These are phyloP conservation scores for Hydnomerulius pinastri DNA, from an alignment of 768 basidiomycete genomes.

Conservation along the genomic window DNA sequence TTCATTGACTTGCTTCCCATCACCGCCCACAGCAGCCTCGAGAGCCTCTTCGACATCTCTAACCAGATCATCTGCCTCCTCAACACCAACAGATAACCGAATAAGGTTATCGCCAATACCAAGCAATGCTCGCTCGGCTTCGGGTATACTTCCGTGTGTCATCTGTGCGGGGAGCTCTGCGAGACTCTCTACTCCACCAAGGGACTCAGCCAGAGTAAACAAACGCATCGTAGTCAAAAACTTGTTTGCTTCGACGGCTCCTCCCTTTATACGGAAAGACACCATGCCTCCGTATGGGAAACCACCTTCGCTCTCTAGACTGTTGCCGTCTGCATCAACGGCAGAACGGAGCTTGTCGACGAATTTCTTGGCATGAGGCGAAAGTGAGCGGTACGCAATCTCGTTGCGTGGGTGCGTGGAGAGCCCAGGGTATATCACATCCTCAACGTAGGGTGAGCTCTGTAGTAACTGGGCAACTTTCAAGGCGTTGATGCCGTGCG, in stretches of 20 bases:
- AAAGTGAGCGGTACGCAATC: conserved; percentile 61
- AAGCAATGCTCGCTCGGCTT: conserved; percentile 60
- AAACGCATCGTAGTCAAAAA: conserved; percentile 69
- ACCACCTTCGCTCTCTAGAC: conserved; percentile 41
- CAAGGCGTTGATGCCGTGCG: conserved; percentile 84
- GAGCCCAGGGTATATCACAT: conserved; percentile 87
- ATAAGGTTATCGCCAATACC: conserved; percentile 82
- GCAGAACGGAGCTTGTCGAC: conserved; percentile 43
- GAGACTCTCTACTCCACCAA: conserved; percentile 92
- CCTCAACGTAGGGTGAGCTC: conserved; percentile 59
- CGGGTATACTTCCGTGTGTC: conserved; percentile 83
- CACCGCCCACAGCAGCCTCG: conserved; percentile 14
- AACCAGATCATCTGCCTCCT: conserved; percentile 83
- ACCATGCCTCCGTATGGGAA: conserved; percentile 95
- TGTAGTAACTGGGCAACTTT: conserved; percentile 66
- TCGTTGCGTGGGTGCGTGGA: conserved; percentile 63
- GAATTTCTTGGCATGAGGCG: conserved; percentile 70
- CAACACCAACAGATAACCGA: conserved; percentile 83
- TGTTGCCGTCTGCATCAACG: conserved; percentile 15
- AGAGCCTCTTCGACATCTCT: conserved; percentile 30
- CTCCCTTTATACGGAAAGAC: conserved; percentile 62
- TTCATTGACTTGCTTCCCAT: background rate
- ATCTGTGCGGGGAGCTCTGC: conserved; percentile 86
- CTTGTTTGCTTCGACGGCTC: conserved; percentile 53
- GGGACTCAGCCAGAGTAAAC: conserved; percentile 82